phyloP scores from a whole-genome alignment of 2,329 filamentous ascomycete genomes.

The Shiraia bambusicola region DNA sequence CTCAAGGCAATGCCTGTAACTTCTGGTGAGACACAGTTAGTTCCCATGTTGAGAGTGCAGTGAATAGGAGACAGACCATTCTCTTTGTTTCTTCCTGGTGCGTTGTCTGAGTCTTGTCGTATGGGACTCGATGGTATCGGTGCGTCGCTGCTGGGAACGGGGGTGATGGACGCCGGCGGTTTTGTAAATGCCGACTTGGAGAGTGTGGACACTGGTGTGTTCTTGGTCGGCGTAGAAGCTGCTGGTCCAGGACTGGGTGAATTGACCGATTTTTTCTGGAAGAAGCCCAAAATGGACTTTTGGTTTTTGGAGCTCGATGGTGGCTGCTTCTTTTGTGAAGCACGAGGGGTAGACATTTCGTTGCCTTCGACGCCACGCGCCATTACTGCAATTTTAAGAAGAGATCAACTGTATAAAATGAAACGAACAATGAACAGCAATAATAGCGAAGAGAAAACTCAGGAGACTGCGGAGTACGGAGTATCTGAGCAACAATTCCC shows the following conservation, averaged over 20 bases:
- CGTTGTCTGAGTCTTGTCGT: constrained; percentile 58
- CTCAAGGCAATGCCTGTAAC: constrained; percentile 53
- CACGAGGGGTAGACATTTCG: constrained; percentile 48
- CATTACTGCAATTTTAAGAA: constrained; percentile 29
- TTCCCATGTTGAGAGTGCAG: constrained; percentile 45
- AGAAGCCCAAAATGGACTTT: constrained; percentile 77
- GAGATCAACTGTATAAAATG: too few species aligned
- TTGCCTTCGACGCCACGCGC: constrained; percentile 51
- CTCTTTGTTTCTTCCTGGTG: constrained; percentile 54
- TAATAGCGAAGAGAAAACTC: neutral
- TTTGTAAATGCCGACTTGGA: constrained; percentile 38
- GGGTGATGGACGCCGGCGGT: constrained; percentile 58
- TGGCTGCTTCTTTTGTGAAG: constrained; percentile 51
- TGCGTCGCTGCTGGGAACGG: constrained; percentile 78
- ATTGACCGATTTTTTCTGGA: constrained; percentile 61
- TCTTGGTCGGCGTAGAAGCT: constrained; percentile 25
- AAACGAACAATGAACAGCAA: neutral
- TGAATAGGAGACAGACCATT: constrained; percentile 51
- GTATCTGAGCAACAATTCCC: neutral
- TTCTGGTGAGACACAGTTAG: constrained; percentile 46
- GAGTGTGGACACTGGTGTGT: constrained; percentile 26
- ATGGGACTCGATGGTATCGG: constrained; percentile 68
- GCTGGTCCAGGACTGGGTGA: constrained; percentile 47
- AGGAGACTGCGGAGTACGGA: too few species aligned
- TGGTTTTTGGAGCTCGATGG: constrained; percentile 59